Evolutionary conservation across 306 rosid species (phyloP), one percentile per base, ranked within the genome.

Genomic region (Prunus davidiana): DNA sequence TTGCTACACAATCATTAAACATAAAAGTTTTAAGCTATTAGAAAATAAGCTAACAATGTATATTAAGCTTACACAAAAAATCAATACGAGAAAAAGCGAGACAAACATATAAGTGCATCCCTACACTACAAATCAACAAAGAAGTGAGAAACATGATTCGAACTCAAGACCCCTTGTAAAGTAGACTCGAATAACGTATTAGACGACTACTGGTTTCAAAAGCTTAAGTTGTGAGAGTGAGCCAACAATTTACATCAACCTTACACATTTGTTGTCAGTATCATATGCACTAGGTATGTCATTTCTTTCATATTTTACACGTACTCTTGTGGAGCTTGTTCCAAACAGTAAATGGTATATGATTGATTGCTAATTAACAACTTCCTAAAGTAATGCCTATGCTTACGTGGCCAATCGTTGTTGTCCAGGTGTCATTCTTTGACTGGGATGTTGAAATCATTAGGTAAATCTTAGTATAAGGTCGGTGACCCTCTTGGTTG

Each of bases 351-450:
- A 75, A 69, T 47, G 47, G 82, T 68, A 57, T 71, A 69, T 32
- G 84, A 81, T 62, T 82, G 81, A 82, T 83, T 67, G 75, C 72
- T 76, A 81, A 81, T 78, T 78, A 24, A 47, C 75, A 83, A 76
- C 85, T 67, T 70, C 79, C 65, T 60, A 58, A 16, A 41, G 66
- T 64, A 54, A 27, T 24, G 72, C 55, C 63, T 64, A 25, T 22
- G 67, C 67, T 64, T 5, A 46, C 67, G 30, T 58, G 41, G 22
- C 73, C 58, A 67, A 64, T 67, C 19, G 45, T 67, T 64, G 28
- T 77, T 52, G 66, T 66, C 84, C 83, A 79, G 71, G 84, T 77
- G 87, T 74, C 46, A 63, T 43, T 28, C 77, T 50, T 73, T 68
- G 87, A 79, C 58, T 75, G 86, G 65, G 69, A 72, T 60, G 70